Conservation (phyloP, 2,329 filamentous ascomycete genomes). For the Dissoconium aciculare region DNA sequence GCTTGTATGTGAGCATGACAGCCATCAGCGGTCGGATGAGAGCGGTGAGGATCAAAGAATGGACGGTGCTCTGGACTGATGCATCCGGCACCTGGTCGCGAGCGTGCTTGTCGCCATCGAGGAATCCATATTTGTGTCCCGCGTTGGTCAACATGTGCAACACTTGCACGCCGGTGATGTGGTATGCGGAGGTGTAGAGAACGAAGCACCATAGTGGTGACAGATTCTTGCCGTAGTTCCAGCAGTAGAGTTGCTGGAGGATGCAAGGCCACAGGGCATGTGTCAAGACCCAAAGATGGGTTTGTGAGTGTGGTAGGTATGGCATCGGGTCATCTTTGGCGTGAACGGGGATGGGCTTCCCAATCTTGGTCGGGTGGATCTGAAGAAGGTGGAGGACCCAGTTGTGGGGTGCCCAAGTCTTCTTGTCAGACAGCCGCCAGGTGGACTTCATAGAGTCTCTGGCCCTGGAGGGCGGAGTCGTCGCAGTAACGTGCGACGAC, state of each 20-base stretch:
- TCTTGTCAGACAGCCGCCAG: slow-evolving; percentile 11
- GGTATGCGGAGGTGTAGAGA: slow-evolving; percentile 28
- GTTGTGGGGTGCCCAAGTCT: slow-evolving; percentile 9
- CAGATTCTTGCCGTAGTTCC: slow-evolving; percentile 21
- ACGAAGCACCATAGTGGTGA: slow-evolving; percentile 20
- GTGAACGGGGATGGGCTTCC: slow-evolving; percentile 24
- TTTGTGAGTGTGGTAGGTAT: slow-evolving; percentile 24
- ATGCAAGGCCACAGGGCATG: slow-evolving; percentile 26
- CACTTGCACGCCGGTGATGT: slow-evolving; percentile 27
- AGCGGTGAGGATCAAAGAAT: slow-evolving; percentile 9
- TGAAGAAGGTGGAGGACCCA: slow-evolving; percentile 9
- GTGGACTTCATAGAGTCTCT: slow-evolving; percentile 15
- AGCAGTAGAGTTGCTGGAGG: slow-evolving; percentile 26
- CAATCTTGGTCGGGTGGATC: slow-evolving; percentile 13
- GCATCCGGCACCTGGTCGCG: slow-evolving; percentile 31
- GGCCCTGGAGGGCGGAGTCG: too few relatives aligned
- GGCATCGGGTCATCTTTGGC: slow-evolving; percentile 31
- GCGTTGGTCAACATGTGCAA: slow-evolving; percentile 26
- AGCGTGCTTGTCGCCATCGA: slow-evolving; percentile 32
- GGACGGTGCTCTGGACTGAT: slow-evolving; percentile 11
- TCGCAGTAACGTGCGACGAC: too few relatives aligned
- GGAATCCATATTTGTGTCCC: slow-evolving; percentile 27
- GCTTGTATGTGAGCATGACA: slow-evolving; percentile 10
- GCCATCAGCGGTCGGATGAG: slow-evolving; percentile 11
- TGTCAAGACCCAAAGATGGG: slow-evolving; percentile 28